Evolutionary conservation across 345 rosid genomes (phyloP).

Genomic region (Citrus mangshanensis): DNA sequence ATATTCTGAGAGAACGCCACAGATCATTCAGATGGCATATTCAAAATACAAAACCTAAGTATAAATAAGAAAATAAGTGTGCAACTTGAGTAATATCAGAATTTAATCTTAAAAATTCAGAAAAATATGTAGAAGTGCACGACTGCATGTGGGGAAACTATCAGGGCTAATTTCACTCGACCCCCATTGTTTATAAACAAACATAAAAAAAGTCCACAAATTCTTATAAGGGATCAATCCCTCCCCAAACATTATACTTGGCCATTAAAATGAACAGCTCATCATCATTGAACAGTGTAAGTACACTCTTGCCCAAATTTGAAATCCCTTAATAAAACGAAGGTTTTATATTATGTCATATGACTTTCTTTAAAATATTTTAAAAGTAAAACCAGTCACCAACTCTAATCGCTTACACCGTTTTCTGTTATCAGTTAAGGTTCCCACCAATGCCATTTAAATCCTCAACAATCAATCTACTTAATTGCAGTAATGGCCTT

Average conservation of each 20-base stretch:
- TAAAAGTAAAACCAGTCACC: no score
- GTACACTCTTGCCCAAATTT: background rate
- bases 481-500: no score
- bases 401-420: no score
- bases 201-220: background rate
- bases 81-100: background rate
- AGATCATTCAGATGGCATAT: background rate
- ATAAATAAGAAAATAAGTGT: background rate
- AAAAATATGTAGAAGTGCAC: no score
- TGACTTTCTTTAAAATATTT: background rate
- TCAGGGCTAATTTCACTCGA: background rate
- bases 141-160: background rate
- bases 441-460: no score
- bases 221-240: background rate
- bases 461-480: no score
- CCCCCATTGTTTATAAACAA: background rate
- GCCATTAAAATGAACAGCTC: background rate
- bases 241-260: background rate
- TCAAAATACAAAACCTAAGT: background rate
- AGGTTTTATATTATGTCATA: background rate
- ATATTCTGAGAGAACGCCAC: background rate
- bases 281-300: background rate
- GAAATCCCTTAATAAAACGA: background rate
- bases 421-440: no score
- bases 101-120: no score